Base-by-base conservation (phyloP, 495 filamentous ascomycete genomes). In the Hypoxylon rickii region DNA sequence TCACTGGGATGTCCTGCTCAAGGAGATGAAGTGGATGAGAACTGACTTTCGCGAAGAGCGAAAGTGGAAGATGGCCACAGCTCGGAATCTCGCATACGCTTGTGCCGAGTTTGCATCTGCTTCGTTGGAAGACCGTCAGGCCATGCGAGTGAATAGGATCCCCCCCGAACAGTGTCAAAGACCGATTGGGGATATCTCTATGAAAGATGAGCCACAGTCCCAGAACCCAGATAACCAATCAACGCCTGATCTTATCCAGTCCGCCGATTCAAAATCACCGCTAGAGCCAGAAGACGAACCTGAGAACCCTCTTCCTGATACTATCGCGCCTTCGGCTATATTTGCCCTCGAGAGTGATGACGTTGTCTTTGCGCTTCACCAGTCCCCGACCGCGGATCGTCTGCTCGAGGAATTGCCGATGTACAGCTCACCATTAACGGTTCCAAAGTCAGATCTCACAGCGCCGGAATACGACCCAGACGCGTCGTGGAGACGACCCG, bases 21-120 rank as follows among this genome's bases (percentile, higher is more conserved):
- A 90, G 57, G 90, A 98, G 72, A 89, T 92, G 83, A 96, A 90
- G 70, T 97, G 94, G 95, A 90, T 98, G 85, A 83, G 90, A 31
- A 96, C 90, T 1, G 94, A 98, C 74, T 97, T 97, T 63, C 80
- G 88, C 22, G 89, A 96, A 72, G 94, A 98, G 70, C 75, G 89
- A 20, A 96, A 95, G 68, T 96, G 90, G 90, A 97, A 97, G 70
- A 84, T 86, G 54, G 84, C 89, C 41, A 81, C 87, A 33, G 91
- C 92, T 2, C 83, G 83, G 44, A 86, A 85, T 44, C 77, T 92
- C 36, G 92, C 91, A 2, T 75, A 86, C 50, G 85, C 84, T 66
- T 97, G 92, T 71, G 87, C 88, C 1, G 86, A 91, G 61, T 97
- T 87, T 80, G 80, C 90, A 31, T 77, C 80, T 39, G 81, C 84